Base-by-base conservation (phyloP, 139 green algal species). In the Chlorella vulgaris region DNA sequence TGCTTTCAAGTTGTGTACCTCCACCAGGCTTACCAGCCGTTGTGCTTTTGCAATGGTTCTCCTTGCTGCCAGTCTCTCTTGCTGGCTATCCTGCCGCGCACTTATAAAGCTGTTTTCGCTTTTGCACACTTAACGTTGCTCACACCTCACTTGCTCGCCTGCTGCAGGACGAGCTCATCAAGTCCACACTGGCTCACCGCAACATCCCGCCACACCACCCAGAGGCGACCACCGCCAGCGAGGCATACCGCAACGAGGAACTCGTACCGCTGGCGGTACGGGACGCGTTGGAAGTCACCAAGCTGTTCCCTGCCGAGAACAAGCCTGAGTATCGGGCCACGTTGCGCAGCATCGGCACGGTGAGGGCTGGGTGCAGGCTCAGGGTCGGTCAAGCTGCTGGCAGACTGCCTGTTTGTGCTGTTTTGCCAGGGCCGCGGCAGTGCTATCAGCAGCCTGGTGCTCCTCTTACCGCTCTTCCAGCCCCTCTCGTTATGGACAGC, bases 191-290 rank as follows among this genome's bases (percentile, higher is more conserved):
- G 33, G 78, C 78, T 35, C 76, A 81, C 2, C 84, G 87, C 38
- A 87, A 85, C 61, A 88, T 91, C 75, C 87, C 87, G 67, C 85
- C 87, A 15, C 85, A 91, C 40, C 62, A 90, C 73, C 82, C 82
- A 2, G 71, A 82, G 26, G 87, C 85, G 4, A 79, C 50, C 0
- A 83, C 26, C 26, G 69, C 85, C 3, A 55, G 81, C 33, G 85
- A 91, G n/a, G 87, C 87, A 2, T 91, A 91, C 77, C 69, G 39
- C 0, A 33, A 51, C 1, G 78, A 87, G 5, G 70, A 78, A 24
- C 50, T 87, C 29, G 78, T 87, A 33, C 83, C 83, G 31, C 39
- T 35, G 24, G 26, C 33, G 4, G n/a, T 87, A 18, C 26, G 42
- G 4, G 83, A 87, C 53, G 70, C 50, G 26, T 55, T 87, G 36